phyloP scores from a whole-genome alignment of 306 rosid species.

The Acacia confusa region DNA sequence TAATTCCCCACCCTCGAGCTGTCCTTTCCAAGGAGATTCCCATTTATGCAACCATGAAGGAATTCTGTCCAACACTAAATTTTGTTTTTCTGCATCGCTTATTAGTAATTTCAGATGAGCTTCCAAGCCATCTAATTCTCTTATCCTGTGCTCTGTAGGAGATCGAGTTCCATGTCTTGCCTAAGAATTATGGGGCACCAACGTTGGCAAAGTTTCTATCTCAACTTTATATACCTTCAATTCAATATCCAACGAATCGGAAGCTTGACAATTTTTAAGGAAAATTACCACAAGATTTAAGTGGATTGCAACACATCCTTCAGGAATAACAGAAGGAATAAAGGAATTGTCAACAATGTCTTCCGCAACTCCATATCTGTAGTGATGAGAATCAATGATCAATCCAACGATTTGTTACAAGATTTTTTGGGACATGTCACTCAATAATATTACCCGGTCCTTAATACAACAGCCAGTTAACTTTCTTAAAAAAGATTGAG shows the following conservation, averaged over 20 bases:
- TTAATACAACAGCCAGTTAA: no score
- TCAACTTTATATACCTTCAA: background rate
- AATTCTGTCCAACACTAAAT: conserved; percentile 46
- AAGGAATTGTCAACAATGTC: conserved; percentile 41
- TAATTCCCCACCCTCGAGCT: conserved; percentile 74
- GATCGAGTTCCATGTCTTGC: conserved; percentile 96
- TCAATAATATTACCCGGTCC: background rate
- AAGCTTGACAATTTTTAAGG: background rate
- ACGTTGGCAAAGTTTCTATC: background rate
- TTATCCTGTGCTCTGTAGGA: conserved; percentile 75
- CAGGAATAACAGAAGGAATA: conserved; percentile 54
- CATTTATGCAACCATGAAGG: conserved; percentile 77
- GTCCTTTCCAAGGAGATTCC: conserved; percentile 90
- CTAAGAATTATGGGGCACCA: conserved; percentile 43
- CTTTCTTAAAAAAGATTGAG: no score
- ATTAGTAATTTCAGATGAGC: conserved; percentile 50
- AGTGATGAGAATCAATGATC: conserved; percentile 15
- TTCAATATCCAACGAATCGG: conserved; percentile 38
- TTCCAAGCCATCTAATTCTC: conserved; percentile 56
- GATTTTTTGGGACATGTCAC: background rate
- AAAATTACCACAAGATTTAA: conserved; percentile 82
- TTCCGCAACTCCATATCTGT: conserved; percentile 72
- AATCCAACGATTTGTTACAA: background rate
- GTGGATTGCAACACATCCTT: conserved; percentile 79
- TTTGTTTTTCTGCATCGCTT: conserved; percentile 51